Evolutionary conservation across 192 early-diverging fungal species (phyloP).

Genomic region (Coemansia sp.): DNA sequence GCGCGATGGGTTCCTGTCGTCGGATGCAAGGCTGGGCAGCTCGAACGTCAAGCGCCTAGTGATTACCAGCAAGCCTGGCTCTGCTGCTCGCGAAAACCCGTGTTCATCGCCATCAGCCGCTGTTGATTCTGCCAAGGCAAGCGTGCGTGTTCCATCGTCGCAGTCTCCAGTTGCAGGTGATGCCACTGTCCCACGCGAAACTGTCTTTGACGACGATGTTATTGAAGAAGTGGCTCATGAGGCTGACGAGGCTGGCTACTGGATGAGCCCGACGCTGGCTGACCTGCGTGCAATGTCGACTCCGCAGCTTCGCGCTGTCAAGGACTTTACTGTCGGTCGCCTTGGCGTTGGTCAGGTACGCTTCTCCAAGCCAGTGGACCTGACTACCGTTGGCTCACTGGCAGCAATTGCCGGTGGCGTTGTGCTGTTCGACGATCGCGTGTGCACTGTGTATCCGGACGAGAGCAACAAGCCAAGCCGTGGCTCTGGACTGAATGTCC

Average conservation of each 20-base stretch:
- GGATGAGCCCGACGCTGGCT: slow-evolving; percentile 69
- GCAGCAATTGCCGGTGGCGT: slow-evolving; percentile 77
- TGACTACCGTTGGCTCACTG: slow-evolving; percentile 55
- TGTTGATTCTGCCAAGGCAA: too few relatives aligned
- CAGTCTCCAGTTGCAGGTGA: too few relatives aligned
- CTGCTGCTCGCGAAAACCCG: not conserved
- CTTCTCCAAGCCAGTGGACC: slow-evolving; percentile 81
- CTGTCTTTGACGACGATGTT: too few relatives aligned
- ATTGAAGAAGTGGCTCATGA: slow-evolving; percentile 29
- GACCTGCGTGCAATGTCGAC: slow-evolving; percentile 67
- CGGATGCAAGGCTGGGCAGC: slow-evolving; percentile 69
- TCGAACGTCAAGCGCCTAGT: slow-evolving; percentile 70
- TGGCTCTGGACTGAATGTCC: slow-evolving; percentile 87
- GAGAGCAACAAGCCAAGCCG: slow-evolving; percentile 72
- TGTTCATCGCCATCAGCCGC: slow-evolving; percentile 9
- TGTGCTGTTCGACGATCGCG: slow-evolving; percentile 69
- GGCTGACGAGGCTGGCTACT: slow-evolving; percentile 55
- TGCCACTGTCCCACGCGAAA: too few relatives aligned
- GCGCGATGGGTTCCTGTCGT: slow-evolving; percentile 54
- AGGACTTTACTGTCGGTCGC: slow-evolving; percentile 70
- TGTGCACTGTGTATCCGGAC: slow-evolving; percentile 80
- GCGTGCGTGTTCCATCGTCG: too few relatives aligned
- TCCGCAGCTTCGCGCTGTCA: slow-evolving; percentile 66
- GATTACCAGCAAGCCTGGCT: slow-evolving; percentile 54
- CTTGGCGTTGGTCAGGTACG: slow-evolving; percentile 68